Evolutionary conservation across 306 rosid species (phyloP), one percentile per base, ranked within the genome.

Genomic region (Cicer yamashitae): DNA sequence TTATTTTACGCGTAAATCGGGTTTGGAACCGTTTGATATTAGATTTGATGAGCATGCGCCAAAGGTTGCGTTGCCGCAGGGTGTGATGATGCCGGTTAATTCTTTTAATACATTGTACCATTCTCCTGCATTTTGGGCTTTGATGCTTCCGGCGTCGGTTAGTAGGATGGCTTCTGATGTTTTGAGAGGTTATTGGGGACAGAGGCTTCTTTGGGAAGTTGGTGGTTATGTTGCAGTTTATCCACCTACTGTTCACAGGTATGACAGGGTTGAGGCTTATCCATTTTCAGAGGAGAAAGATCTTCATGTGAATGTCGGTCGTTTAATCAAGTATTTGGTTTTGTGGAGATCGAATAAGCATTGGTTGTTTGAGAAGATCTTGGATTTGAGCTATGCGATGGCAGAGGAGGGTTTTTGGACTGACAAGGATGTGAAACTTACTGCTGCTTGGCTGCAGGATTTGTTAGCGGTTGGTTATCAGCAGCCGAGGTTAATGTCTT

Each of bases 381-480:
- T 96, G 87, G 98, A 92, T 66, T 82, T 96, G 77, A 96, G 99
- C 62, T 90, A 76, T 67, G 84, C 85, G 7, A 92, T 96, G 96
- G 96, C 96, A 8, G 96, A 90, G 86, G 98, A 90, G 70, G 87
- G 96, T 14, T 90, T 92, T 89, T 96, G 99, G 99, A 87, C 93
- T 50, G 96, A 92, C 67, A 82, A 79, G 84, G 99, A 96, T 75
- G 88, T 96, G 76, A 92, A 90, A 77, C 89, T 92, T 76, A 92
- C 98, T 3, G 97, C 98, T 39, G 99, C 99, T 59, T 96, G 99
- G 99, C 84, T 96, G 68, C 96, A 92, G 77, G 99, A 96, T 65
- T 87, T 96, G 89, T 75, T 96, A 70, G 88, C 99, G 50, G 92
- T 92, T 70, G 96, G 98, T 58, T 96, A 96, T 80, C 93, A 89